These are phyloP conservation scores for Croton setiger DNA, from an alignment of 441 rosid genomes.

Conservation along the genomic window DNA sequence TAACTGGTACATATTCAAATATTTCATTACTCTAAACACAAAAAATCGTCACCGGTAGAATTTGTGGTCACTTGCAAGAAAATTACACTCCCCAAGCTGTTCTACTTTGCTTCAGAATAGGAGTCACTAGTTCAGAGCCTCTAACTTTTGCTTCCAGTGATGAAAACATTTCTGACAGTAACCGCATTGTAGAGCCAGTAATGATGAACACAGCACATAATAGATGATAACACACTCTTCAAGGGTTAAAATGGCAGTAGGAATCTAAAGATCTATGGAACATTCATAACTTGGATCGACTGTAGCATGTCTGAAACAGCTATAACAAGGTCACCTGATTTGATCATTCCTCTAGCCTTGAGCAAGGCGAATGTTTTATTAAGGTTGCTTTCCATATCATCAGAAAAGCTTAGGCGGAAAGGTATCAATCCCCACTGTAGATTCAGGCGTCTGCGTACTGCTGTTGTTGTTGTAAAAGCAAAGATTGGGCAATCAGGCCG, in stretches of 20 bases:
- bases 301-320: slow-evolving; percentile 96
- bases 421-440: slow-evolving; percentile 99
- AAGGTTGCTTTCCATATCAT: slow-evolving; percentile 92
- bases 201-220: not conserved
- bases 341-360: slow-evolving; percentile 94
- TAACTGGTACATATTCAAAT: slow-evolving; percentile 2
- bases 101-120: not conserved
- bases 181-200: slow-evolving; percentile 18
- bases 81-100: not conserved
- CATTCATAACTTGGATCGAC: slow-evolving; percentile 94
- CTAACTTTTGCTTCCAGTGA: slow-evolving; percentile 1
- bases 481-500: slow-evolving; percentile 98
- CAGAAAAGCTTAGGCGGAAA: slow-evolving; percentile 83
- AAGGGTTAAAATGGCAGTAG: not conserved
- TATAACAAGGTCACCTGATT: slow-evolving; percentile 92
- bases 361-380: slow-evolving; percentile 88
- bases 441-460: slow-evolving; percentile 81
- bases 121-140: not conserved
- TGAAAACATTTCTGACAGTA: slow-evolving; percentile 24
- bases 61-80: slow-evolving; percentile 8
- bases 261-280: slow-evolving; percentile 39
- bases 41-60: slow-evolving; percentile 5
- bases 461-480: slow-evolving; percentile 75
- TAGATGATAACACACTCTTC: slow-evolving; percentile 2
- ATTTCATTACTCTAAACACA: slow-evolving; percentile 8